A percentile compares a stretch with the other conserved stretches of the same genome.
Evolutionary conservation across 768 basidiomycete genomes (phyloP).

Genomic region (Pleurotus tuoliensis): DNA sequence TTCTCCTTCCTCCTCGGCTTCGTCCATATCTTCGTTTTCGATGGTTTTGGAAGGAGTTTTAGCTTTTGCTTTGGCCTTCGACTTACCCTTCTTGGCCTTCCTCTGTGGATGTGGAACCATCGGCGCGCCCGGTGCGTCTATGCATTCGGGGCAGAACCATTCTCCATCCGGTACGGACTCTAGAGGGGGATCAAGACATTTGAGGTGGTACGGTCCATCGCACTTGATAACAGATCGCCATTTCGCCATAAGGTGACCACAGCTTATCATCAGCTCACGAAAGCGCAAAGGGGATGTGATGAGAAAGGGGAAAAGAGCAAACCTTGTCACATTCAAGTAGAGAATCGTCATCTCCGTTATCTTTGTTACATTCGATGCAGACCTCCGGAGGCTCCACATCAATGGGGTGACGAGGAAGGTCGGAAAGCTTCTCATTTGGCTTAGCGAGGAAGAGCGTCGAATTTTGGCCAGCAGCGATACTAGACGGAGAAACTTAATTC

Average conservation of each 20-base stretch:
- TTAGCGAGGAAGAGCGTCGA: conserved; percentile 80
- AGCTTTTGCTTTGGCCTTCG: conserved; percentile 21
- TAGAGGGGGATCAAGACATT: conserved; percentile 79
- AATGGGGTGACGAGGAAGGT: conserved; percentile 76
- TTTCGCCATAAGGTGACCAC: too few relatives aligned
- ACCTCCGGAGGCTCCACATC: conserved; percentile 63
- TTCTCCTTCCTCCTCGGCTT: conserved; percentile 20
- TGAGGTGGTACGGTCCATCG: conserved; percentile 83
- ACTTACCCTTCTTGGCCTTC: conserved; percentile 14
- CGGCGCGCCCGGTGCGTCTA: conserved; percentile 52
- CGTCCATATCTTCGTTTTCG: conserved; percentile 17
- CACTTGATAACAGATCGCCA: conserved; percentile 48
- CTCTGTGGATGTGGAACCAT: conserved; percentile 35
- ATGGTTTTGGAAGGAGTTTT: conserved; percentile 10
- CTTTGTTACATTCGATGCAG: conserved; percentile 71
- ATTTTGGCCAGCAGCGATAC: conserved; percentile 83
- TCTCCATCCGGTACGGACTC: conserved; percentile 78
- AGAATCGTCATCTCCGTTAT: conserved; percentile 66
- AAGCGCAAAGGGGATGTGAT: background rate
- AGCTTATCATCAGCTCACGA: background rate
- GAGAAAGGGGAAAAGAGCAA: conserved; percentile 8
- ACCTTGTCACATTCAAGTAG: conserved; percentile 93
- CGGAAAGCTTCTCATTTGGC: conserved; percentile 70
- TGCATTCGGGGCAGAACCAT: conserved; percentile 87
- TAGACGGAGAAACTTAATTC: conserved; percentile 22